phyloP scores from a whole-genome alignment of 345 rosid species.

The Hevea brasiliensis region DNA sequence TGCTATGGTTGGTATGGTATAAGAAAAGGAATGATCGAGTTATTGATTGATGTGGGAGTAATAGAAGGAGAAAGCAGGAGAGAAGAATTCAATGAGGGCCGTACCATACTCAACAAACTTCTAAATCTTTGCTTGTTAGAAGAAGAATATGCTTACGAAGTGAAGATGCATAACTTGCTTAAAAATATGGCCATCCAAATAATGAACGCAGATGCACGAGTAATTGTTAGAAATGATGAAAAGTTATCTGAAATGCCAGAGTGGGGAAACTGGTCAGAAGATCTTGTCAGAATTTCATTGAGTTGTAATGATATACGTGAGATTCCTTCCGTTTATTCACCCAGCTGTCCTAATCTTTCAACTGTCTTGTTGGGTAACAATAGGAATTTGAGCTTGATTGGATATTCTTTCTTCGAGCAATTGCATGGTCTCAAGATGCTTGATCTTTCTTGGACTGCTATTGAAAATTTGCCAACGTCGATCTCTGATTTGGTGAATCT shows the following conservation, averaged over 20 bases:
- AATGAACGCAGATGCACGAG: too few species aligned
- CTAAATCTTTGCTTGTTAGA: too few species aligned
- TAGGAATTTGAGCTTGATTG: not conserved
- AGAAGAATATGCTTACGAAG: not conserved
- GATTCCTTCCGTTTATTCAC: constrained; percentile 3
- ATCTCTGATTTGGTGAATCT: constrained; percentile 18
- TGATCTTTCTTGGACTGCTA: too few species aligned
- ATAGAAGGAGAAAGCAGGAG: not conserved
- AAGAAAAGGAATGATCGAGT: too few species aligned
- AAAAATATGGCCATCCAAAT: constrained; percentile 25
- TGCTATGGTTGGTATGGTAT: too few species aligned
- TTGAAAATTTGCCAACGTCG: constrained; percentile 27
- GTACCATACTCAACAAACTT: too few species aligned
- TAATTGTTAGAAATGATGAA: constrained; percentile 9
- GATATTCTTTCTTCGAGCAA: not conserved
- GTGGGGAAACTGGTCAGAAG: constrained; percentile 19
- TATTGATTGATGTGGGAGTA: constrained; percentile 27
- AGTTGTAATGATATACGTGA: not conserved
- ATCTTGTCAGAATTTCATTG: constrained; percentile 22
- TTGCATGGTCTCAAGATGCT: too few species aligned
- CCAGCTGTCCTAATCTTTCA: constrained; percentile 18
- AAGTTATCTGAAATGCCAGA: constrained; percentile 16
- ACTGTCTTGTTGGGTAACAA: not conserved
- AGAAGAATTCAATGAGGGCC: too few species aligned
- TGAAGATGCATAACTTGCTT: constrained; percentile 32